Base-by-base conservation (phyloP, 257 asterid species). In the Nyctanthes arbortristis region DNA sequence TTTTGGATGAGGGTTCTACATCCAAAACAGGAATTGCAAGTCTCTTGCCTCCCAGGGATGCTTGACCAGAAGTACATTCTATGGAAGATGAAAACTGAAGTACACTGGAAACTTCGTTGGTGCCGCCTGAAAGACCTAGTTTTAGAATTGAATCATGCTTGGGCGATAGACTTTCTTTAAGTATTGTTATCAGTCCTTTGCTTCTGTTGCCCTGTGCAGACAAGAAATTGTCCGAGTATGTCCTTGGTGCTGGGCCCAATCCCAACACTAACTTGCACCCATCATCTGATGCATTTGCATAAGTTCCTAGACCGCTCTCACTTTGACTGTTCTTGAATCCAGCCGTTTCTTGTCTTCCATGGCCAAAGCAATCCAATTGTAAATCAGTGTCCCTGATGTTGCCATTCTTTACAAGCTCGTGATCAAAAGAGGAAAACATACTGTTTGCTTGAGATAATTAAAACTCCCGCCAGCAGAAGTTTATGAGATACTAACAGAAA, bases 231-330 rank as follows among this genome's bases (percentile, higher is more conserved):
- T 75, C 83, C 1, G 85, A 81, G 73, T 84, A 86, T 29, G 86
- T 63, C 73, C 86, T 83, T 35, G 97, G 90, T 0, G 97, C 85
- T 2, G 97, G 98, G 63, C 97, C 98, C 74, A 89, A 70, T 61
- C 98, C 98, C 49, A 92, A 96, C 16, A 92, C 95, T 85, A 92
- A 79, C 77, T 81, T 83, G 88, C 94, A 92, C 31, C 86, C 92
- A 63, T 92, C 98, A 69, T 89, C 99, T 2, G 78, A 82, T 64
- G 78, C 71, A 69, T 71, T 84, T 7, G 75, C 45, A 58, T 74
- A 70, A 70, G 63, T 65, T 63, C 71, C 69, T 25, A 54, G 72
- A 82, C 67, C 68, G 58, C 71, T 73, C 24, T 64, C 60, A 49
- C 66, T 69, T 59, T 74, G 82, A 66, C 68, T 70, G 52, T 76